A percentile compares a stretch with the other conserved stretches of the same genome.
These are phyloP conservation scores for Wallemia hederae DNA, from an alignment of 1,284 basidiomycete genomes.

Conservation along the genomic window DNA sequence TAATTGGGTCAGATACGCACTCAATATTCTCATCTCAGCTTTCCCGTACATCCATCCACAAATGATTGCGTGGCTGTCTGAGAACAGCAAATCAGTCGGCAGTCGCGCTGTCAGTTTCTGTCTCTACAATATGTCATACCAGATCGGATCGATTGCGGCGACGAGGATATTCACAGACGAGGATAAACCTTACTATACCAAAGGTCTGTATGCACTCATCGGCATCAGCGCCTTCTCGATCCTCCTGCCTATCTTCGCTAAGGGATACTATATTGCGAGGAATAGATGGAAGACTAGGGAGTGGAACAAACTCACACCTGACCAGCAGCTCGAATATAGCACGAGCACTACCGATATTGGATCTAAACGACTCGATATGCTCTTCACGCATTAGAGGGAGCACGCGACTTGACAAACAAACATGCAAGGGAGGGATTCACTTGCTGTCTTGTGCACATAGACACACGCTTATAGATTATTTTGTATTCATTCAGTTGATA, in stretches of 20 bases:
- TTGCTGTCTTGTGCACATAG: too few species aligned
- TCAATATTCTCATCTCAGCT: neutral
- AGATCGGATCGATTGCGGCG: neutral
- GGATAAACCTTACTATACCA: neutral
- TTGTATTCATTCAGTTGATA: too few species aligned
- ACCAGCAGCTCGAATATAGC: neutral
- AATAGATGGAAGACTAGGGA: neutral
- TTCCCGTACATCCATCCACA: neutral
- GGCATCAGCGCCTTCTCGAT: neutral
- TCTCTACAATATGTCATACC: neutral
- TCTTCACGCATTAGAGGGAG: neutral
- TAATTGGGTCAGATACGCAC: neutral
- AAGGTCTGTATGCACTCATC: neutral
- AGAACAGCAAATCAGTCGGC: neutral
- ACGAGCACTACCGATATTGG: neutral
- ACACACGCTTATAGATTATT: too few species aligned
- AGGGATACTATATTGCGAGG: neutral
- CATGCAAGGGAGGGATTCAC: too few species aligned
- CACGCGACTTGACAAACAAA: too few species aligned
- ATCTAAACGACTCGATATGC: neutral
- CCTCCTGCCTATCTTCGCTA: neutral
- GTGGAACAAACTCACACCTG: neutral
- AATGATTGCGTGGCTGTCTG: neutral
- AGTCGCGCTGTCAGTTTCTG: neutral
- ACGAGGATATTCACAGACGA: neutral